Conservation (phyloP, 75 land plant species). For the Cryptomeria japonica region DNA sequence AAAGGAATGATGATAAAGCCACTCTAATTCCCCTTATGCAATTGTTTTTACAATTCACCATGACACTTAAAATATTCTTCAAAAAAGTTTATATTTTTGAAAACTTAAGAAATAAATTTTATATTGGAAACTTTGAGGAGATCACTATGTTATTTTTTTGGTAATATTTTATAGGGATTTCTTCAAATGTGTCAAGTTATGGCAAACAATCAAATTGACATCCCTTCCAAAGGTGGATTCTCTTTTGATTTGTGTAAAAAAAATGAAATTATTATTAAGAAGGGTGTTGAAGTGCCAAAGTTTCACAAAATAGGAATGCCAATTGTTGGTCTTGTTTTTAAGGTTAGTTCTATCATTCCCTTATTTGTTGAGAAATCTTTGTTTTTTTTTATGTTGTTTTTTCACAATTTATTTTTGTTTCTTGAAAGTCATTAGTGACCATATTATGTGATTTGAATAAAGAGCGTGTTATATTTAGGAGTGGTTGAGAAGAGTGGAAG, state of each 20-base stretch:
- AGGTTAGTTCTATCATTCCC: conserved; percentile 46
- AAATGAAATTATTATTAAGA: conserved; percentile 77
- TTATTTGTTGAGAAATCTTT: background rate
- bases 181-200: conserved; percentile 14
- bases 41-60: background rate
- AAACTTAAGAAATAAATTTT: background rate
- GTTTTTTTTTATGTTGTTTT: background rate
- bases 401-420: background rate
- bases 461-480: background rate
- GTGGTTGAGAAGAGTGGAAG: background rate
- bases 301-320: conserved; percentile 91
- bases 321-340: conserved; percentile 85
- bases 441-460: background rate
- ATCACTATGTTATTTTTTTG: background rate
- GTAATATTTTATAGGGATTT: background rate
- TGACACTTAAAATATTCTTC: background rate
- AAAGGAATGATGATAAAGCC: background rate
- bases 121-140: background rate
- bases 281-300: conserved; percentile 60
- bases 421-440: background rate
- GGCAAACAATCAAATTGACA: conserved; percentile 30
- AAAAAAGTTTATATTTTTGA: background rate
- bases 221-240: conserved; percentile 80
- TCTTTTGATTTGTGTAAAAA: conserved; percentile 77
- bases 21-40: background rate